These are phyloP conservation scores for Dictyostelium capitatum DNA, from an alignment of 78 protist genomes.

Conservation along the genomic window DNA sequence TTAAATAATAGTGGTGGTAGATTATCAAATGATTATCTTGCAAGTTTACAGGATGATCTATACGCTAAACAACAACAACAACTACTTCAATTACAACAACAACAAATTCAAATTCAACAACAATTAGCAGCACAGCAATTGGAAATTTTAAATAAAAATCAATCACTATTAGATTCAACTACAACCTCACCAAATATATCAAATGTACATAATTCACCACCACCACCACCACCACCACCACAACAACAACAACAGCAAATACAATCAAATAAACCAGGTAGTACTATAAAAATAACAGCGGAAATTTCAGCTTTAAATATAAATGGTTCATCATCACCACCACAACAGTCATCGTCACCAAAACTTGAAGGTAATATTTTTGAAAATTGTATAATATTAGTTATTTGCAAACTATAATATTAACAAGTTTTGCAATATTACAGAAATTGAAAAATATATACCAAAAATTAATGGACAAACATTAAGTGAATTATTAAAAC, in stretches of 20 bases:
- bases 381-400: background rate
- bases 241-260: too few species aligned
- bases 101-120: slow-evolving; percentile 39
- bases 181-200: background rate
- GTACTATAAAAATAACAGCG: background rate
- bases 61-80: slow-evolving; percentile 23
- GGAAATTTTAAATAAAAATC: background rate
- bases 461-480: slow-evolving; percentile 72
- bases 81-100: background rate
- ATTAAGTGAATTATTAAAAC: slow-evolving; percentile 38
- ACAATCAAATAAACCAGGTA: too few species aligned
- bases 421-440: background rate
- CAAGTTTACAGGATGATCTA: background rate
- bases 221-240: background rate
- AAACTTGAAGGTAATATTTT: too few species aligned
- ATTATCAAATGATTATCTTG: background rate
- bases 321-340: background rate
- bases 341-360: too few species aligned
- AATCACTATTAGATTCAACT: background rate
- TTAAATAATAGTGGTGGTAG: background rate
- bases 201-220: background rate
- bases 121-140: slow-evolving; percentile 24
- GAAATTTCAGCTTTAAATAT: background rate
- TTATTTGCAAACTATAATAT: background rate
- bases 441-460: slow-evolving; percentile 37